phyloP scores from a whole-genome alignment of 129 eudicot species.

The Calendula officinalis region DNA sequence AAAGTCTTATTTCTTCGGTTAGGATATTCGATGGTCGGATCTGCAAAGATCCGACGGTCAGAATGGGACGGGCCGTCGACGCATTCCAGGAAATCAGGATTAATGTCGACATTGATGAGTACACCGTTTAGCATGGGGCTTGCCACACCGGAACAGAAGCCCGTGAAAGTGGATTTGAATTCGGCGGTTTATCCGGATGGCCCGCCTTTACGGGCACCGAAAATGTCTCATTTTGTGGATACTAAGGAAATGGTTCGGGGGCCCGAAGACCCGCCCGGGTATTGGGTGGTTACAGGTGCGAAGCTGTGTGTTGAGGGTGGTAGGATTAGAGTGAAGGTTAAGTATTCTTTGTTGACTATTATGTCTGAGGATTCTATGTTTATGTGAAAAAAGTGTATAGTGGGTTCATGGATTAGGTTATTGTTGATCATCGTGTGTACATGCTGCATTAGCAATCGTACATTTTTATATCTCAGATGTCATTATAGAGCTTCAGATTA shows the following conservation, averaged over 20 bases:
- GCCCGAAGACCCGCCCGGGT: conserved; percentile 91
- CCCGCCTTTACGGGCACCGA: conserved; percentile 75
- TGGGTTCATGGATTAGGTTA: conserved; percentile 5
- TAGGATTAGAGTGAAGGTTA: conserved; percentile 69
- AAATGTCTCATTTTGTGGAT: conserved; percentile 69
- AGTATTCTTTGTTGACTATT: conserved; percentile 72
- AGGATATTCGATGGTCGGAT: conserved; percentile 76
- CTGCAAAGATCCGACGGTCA: conserved; percentile 68
- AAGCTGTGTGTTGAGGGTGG: conserved; percentile 78
- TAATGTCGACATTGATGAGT: conserved; percentile 75
- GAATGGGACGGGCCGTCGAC: conserved; percentile 85
- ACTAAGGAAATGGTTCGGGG: conserved; percentile 91
- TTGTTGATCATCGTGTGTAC: conserved; percentile 28
- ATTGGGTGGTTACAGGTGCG: conserved; percentile 96
- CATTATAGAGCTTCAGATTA: conserved; percentile 18
- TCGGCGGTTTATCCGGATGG: conserved; percentile 86
- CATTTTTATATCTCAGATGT: conserved; percentile 14
- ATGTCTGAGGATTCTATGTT: conserved; percentile 69
- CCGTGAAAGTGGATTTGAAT: conserved; percentile 65
- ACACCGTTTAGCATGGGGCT: conserved; percentile 67
- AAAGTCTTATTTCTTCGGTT: conserved; percentile 80
- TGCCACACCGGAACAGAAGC: conserved; percentile 44
- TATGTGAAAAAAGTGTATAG: conserved; percentile 36
- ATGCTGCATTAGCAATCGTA: conserved; percentile 35
- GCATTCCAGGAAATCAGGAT: conserved; percentile 67